A percentile compares a stretch with the other conserved stretches of the same genome.
phyloP scores from a whole-genome alignment of 202 grass and related monocot genomes.

The Saccharum hybrid region DNA sequence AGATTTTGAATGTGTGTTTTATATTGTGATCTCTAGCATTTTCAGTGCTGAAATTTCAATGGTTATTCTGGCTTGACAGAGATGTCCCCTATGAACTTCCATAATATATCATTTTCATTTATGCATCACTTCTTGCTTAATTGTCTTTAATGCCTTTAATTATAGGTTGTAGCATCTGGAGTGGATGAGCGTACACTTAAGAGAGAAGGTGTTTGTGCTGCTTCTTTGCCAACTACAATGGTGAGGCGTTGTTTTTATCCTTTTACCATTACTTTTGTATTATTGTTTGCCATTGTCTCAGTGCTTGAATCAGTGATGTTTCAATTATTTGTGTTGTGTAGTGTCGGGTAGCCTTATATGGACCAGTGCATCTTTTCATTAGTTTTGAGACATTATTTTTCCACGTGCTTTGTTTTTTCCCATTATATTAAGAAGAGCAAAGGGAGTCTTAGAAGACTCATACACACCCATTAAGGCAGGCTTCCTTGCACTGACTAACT shows the following conservation, averaged over 20 bases:
- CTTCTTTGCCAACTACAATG: conserved; percentile 99
- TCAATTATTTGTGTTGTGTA: not conserved
- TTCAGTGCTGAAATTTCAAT: conserved; percentile 17
- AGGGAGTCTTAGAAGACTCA: not conserved
- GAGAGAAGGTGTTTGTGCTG: conserved; percentile 94
- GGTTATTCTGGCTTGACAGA: not conserved
- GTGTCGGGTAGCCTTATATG: not conserved
- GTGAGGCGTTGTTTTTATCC: conserved; percentile 31
- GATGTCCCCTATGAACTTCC: not conserved
- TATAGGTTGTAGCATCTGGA: conserved; percentile 94
- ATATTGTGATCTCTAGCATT: not conserved
- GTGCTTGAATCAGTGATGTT: conserved; percentile 12
- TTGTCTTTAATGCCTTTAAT: not conserved
- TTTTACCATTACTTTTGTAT: not conserved
- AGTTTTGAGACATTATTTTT: conserved; percentile 16
- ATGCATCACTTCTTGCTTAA: conserved; percentile 14
- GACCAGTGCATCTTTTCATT: conserved; percentile 1
- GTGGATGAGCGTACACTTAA: conserved; percentile 95
- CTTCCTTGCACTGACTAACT: not conserved
- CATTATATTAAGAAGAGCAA: not conserved
- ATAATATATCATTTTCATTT: not conserved
- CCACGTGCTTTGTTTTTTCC: not conserved
- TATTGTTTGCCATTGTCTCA: conserved; percentile 7
- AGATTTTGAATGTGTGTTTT: conserved; percentile 10
- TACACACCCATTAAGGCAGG: not conserved